Percentiles rank a stretch among this genome's conserved stretches.
Evolutionary conservation across 306 rosid species (phyloP).

Genomic region (Clitoria ternatea): DNA sequence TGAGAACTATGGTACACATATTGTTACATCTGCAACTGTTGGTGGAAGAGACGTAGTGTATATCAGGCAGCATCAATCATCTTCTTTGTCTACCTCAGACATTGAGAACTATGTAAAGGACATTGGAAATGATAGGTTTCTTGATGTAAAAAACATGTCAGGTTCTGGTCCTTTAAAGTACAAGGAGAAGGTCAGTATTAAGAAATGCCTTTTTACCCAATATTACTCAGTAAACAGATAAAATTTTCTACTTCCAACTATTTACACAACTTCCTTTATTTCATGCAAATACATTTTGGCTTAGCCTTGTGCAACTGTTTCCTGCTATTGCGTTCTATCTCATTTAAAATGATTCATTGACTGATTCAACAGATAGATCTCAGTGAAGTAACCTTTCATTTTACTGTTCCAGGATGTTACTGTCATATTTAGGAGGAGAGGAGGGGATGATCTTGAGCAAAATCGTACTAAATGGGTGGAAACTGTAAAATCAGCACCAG

Average conservation of each 20-base stretch:
- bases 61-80: constrained; percentile 90
- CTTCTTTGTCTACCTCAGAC: constrained; percentile 65
- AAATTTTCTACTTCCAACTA: background rate
- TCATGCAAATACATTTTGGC: constrained; percentile 14
- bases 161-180: constrained; percentile 71
- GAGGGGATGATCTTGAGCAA: constrained; percentile 99
- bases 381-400: constrained; percentile 9
- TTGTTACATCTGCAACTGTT: constrained; percentile 87
- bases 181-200: constrained; percentile 87
- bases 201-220: background rate
- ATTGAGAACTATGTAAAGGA: constrained; percentile 79
- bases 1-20: constrained; percentile 93
- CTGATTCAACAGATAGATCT: constrained; percentile 21
- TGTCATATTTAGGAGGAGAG: constrained; percentile 95
- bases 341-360: background rate
- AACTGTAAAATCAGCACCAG: constrained; percentile 80
- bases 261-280: background rate
- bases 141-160: constrained; percentile 42
- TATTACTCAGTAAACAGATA: background rate
- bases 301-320: constrained; percentile 11
- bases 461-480: constrained; percentile 86
- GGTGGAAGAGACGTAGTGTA: constrained; percentile 96
- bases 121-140: constrained; percentile 80
- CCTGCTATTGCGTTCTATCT: background rate
- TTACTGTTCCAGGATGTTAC: constrained; percentile 82